These are phyloP conservation scores for Picea mariana DNA, from an alignment of 83 land plant species.

Conservation along the genomic window DNA sequence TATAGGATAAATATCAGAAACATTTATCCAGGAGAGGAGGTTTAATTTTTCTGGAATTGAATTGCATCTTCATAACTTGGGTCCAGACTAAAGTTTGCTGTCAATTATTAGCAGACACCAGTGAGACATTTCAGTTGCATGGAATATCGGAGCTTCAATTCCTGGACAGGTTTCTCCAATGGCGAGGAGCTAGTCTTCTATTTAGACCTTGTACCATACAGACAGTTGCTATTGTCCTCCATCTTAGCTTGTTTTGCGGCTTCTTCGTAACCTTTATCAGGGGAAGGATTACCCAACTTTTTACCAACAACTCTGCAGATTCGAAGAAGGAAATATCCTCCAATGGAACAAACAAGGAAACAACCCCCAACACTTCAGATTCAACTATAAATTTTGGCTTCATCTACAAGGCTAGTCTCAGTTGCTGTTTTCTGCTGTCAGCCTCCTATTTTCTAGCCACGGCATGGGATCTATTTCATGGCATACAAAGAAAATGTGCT, in stretches of 20 bases:
- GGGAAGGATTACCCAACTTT: slow-evolving; percentile 2
- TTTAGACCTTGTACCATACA: slow-evolving; percentile 32
- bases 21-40: too few species aligned
- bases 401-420: slow-evolving; percentile 32
- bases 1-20: too few species aligned
- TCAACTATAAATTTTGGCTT: slow-evolving; percentile 20
- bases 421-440: slow-evolving; percentile 34
- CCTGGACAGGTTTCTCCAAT: neutral
- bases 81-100: neutral
- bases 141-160: neutral
- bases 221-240: slow-evolving; percentile 27
- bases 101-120: neutral
- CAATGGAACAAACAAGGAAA: slow-evolving; percentile 9
- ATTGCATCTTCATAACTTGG: neutral
- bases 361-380: too few species aligned
- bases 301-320: slow-evolving; percentile 5
- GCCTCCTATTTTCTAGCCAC: slow-evolving; percentile 18
- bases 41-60: too few species aligned
- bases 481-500: neutral
- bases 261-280: slow-evolving; percentile 26
- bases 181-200: neutral
- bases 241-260: slow-evolving; percentile 43
- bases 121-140: neutral
- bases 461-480: slow-evolving; percentile 20
- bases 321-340: slow-evolving; percentile 2